Base-by-base conservation (phyloP, 2,329 filamentous ascomycete species). In the Meredithiella fracta region DNA sequence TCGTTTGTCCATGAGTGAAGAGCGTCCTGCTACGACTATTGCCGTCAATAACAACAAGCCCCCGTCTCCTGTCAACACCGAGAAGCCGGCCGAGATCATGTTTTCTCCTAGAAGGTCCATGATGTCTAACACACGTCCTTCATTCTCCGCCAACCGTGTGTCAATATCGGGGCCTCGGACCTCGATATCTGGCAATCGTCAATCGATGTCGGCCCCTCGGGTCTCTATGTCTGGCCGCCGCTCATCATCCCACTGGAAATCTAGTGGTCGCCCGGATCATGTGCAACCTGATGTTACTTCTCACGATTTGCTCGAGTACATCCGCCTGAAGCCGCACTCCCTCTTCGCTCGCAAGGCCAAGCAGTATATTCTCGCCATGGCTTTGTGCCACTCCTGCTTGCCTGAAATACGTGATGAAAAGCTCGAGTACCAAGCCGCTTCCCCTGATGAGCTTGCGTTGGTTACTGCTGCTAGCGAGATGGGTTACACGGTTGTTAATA, bases 331-430 rank as follows among this genome's bases (percentile, higher is more conserved):
- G 57, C 89, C 90, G 0, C 76, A 85, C 59, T 86, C 88, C 0
- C 65, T 80, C 1, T 94, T 95, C 64, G 80, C 90, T 0, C 78
- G 78, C 58, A 89, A 86, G 64, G 86, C 83, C 1, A 83, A 83
- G 59, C 81, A 94, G 64, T 92, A 94, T 62, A 77, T 97, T 3
- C 73, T 97, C 2, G 85, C 83, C 0, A 77, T 96, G 63, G 87
- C 90, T 0, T 72, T 97, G 1, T 96, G 91, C 62, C 90, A 97
- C 65, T 94, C 89, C 1, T 95, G 89, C 65, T 72, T 95, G 23
- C 90, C 91, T 0, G 90, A 97, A 65, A 72, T 82, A 47, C 79
- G 80, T 25, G 75, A 84, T 62, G 88, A 84, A 3, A 72, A 79
- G 38, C 75, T 86, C n/a, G 78, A 83, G 6, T 96, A 86, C 63